Base-by-base conservation (phyloP, 495 filamentous ascomycete genomes). In the Cudoniella acicularis region DNA sequence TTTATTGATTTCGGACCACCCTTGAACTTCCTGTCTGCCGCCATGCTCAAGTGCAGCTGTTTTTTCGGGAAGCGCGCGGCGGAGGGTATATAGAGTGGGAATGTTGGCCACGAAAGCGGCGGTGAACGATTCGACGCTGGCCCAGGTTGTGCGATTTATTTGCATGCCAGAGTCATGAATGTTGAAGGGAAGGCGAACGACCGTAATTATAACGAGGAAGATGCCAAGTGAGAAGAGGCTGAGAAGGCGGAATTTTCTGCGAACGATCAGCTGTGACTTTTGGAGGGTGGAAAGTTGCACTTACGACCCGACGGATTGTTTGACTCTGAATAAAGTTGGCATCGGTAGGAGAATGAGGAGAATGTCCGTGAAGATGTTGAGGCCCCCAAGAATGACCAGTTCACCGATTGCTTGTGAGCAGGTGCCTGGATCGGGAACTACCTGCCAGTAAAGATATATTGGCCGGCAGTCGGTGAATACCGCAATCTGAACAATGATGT, bases 391-490 rank as follows among this genome's bases (percentile, higher is more conserved):
- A 25, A 71, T 63, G 21, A 74, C 65, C 13, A 79, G 56, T 46
- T 78, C 73, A 13, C 61, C 64, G 40, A 74, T 68, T 9, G 75
- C 76, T 46, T 69, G 60, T 11, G 69, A 71, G 56, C 76, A 79
- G 3, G 54, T 47, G 47, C 72, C 57, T 51, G 76, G 73, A 57
- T 75, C 65, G 6, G 74, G 74, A 2, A 71, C 56, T 21, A 75
- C 62, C 52, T 73, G 71, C 74, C 73, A 79, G 55, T 77, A 79
- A 11, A 73, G 61, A 24, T 65, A 53, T 47, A 79, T 67, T 9
- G 75, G 77, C 23, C 67, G 67, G 59, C 77, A 79, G 60, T 79
- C 77, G 11, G 70, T 69, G 60, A 79, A 78, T 0, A 70, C 75
- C 43, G 71, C 64, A 10, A 73, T 55, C 48, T 74, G 68, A 27